A percentile compares a stretch with the other conserved stretches of the same genome.
Evolutionary conservation across 768 basidiomycete genomes (phyloP).

Genomic region (Cubamyces sp.): DNA sequence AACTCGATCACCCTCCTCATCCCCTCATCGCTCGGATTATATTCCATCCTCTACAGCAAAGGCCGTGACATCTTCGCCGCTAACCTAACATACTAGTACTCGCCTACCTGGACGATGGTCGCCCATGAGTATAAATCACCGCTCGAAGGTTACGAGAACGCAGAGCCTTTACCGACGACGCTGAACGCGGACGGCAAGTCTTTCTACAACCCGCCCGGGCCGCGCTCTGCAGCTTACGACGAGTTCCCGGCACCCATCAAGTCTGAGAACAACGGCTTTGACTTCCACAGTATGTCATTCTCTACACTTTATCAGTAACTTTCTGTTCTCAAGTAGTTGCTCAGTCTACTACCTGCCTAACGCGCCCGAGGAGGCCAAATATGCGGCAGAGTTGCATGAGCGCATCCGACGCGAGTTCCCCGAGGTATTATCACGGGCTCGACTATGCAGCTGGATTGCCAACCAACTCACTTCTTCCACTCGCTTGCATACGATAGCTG

Average conservation of each 20-base stretch:
- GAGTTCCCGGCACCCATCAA: constrained; percentile 59
- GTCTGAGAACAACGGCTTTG: constrained; percentile 61
- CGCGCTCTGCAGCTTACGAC: constrained; percentile 55
- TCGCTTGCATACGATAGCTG: constrained; percentile 43
- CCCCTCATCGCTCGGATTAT: not conserved
- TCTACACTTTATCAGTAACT: not conserved
- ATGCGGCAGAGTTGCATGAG: constrained; percentile 61
- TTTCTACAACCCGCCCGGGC: constrained; percentile 49
- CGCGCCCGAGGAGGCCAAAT: constrained; percentile 46
- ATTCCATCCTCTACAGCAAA: not conserved
- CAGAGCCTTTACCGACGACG: constrained; percentile 40
- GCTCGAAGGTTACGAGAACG: constrained; percentile 34
- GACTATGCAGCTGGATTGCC: too few species aligned
- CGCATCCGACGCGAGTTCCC: constrained; percentile 67
- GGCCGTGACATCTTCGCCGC: too few species aligned
- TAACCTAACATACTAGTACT: not conserved
- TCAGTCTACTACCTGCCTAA: constrained; percentile 66
- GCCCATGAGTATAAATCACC: constrained; percentile 26
- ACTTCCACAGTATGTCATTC: constrained; percentile 66
- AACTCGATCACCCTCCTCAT: too few species aligned
- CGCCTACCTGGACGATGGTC: not conserved
- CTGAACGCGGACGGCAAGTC: constrained; percentile 62
- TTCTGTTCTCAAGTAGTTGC: not conserved
- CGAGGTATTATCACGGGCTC: constrained; percentile 46
- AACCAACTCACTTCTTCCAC: not conserved